phyloP scores from a whole-genome alignment of 2,329 filamentous ascomycete species.

The Pseudogymnoascus sp. region DNA sequence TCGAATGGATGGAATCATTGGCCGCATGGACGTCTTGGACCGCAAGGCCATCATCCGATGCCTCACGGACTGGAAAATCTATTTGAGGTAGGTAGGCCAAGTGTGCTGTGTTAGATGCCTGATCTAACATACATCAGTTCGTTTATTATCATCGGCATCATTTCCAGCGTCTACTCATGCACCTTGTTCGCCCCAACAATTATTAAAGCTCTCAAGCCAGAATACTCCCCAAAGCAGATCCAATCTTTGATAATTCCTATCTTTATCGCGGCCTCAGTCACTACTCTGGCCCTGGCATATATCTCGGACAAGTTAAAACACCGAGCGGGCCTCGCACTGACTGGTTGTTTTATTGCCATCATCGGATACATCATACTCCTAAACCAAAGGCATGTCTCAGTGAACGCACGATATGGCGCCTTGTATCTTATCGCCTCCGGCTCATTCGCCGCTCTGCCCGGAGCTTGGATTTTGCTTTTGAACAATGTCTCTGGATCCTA shows the following conservation, averaged over 20 bases:
- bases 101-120: not conserved
- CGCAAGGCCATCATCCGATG: slow-evolving; percentile 12
- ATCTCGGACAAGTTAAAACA: slow-evolving; percentile 29
- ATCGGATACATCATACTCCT: slow-evolving; percentile 31
- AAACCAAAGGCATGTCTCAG: slow-evolving; percentile 17
- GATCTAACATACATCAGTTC: slow-evolving; percentile 25
- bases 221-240: slow-evolving; percentile 29
- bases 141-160: slow-evolving; percentile 25
- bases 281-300: slow-evolving; percentile 27
- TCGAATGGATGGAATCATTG: slow-evolving; percentile 21
- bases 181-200: slow-evolving; percentile 36
- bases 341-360: slow-evolving; percentile 24
- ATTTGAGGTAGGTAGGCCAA: slow-evolving; percentile 20
- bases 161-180: slow-evolving; percentile 27
- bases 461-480: slow-evolving; percentile 38
- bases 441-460: slow-evolving; percentile 26
- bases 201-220: slow-evolving; percentile 29
- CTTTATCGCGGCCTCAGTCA: slow-evolving; percentile 28
- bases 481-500: slow-evolving; percentile 45
- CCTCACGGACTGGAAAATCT: slow-evolving; percentile 33
- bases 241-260: slow-evolving; percentile 33
- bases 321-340: slow-evolving; percentile 29
- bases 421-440: slow-evolving; percentile 30
- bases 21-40: slow-evolving; percentile 14
- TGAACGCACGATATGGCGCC: slow-evolving; percentile 24